Evolutionary conservation across 129 eudicot genomes (phyloP), one percentile per base, ranked within the genome.

Genomic region (Arctium minus): DNA sequence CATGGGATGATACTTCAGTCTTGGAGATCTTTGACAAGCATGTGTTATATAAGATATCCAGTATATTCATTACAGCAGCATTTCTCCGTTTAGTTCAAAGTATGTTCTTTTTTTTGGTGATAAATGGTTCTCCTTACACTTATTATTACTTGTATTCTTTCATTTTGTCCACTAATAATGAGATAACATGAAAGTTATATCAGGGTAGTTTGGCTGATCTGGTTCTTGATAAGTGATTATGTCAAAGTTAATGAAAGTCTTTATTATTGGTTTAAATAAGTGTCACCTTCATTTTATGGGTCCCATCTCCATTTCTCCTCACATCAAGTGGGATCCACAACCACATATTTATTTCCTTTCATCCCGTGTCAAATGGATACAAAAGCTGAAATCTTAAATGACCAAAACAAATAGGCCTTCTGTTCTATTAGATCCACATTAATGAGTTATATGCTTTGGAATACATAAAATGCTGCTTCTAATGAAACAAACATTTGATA

Each of bases 21-120:
- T 73, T 74, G 6, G 82, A 88, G 78, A 77, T 93, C 73, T 90
- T 96, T 83, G 84, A 84, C 70, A 91, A 85, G 89, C 72, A 88
- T 50, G 83, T 88, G 76, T 74, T 96, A 68, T 93, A 91, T 80
- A 76, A 78, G 35, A 72, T 96, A 84, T 91, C 99, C 85, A 96
- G 99, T 85, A 90, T 96, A 76, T 96, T 93, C 81, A 88, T 93
- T 80, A 93, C 99, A 37, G 99, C 99, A 78, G 97, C 99, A 71
- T 78, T 93, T 79, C 96, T 96, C 78, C 99, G 99, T 76, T 71
- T 96, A 82, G 79, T 96, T 72, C 99, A 96, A 82, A 92, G 99
- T 96, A 93, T 15, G 95, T 68, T 70, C 38, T n/a, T 4, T 40
- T 67, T 85, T 64, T 80, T 7, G 74, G 80, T 22, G 29, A 38